These are phyloP conservation scores for Termitomyces sp. DNA, from an alignment of 768 basidiomycete genomes.

Conservation along the genomic window DNA sequence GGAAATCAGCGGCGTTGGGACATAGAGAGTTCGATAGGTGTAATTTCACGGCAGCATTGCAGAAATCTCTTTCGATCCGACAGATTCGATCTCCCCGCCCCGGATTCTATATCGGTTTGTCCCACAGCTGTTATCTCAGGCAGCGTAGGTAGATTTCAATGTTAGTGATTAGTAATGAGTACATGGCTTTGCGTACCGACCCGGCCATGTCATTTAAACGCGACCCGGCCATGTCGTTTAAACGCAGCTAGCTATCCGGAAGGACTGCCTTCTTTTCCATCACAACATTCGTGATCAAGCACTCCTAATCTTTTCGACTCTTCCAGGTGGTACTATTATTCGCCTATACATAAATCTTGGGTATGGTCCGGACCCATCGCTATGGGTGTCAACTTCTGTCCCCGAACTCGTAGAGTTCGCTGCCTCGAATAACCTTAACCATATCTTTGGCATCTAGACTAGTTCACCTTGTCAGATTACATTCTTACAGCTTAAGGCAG, in stretches of 20 bases:
- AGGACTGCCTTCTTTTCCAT: constrained; percentile 1
- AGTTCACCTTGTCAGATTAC: constrained; percentile 29
- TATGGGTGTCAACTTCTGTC: constrained; percentile 29
- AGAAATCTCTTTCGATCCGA: too few relatives aligned
- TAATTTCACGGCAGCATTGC: too few relatives aligned
- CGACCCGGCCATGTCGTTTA: constrained; percentile 9
- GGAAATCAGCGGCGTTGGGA: too few relatives aligned
- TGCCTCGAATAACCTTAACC: constrained; percentile 30
- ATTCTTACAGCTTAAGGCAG: constrained; percentile 29
- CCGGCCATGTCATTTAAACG: too few relatives aligned
- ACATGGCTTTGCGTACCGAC: neutral
- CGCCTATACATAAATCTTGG: constrained; percentile 34
- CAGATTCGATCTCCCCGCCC: too few relatives aligned
- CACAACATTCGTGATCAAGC: neutral
- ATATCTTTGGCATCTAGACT: constrained; percentile 33
- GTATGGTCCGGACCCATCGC: constrained; percentile 22
- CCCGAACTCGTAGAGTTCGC: constrained; percentile 36
- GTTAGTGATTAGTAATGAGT: too few relatives aligned
- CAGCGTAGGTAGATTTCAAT: too few relatives aligned
- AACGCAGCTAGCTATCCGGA: constrained; percentile 1
- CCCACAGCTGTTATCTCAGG: too few relatives aligned
- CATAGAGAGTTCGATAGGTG: too few relatives aligned
- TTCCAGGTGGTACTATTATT: constrained; percentile 26
- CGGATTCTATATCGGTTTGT: neutral
- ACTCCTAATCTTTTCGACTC: constrained; percentile 17